Evolutionary conservation across 179 eudicot genomes (phyloP), one percentile per base, ranked within the genome.

Genomic region (Beta macrorhiza): DNA sequence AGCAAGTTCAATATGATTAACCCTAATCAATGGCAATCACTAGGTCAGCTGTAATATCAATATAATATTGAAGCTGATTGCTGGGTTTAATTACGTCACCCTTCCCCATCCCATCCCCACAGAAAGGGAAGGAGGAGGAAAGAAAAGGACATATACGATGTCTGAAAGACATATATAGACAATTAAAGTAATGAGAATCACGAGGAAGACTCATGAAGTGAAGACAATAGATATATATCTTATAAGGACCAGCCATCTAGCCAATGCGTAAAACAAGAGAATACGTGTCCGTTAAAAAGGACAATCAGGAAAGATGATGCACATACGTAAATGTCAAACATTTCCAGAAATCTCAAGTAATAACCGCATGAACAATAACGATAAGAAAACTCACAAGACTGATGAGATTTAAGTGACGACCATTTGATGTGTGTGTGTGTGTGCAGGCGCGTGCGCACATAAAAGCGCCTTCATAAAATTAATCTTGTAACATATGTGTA

Each of bases 381-480:
- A 37, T 37, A 37, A 2, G 2, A 37, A 1, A 37, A 37, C 42
- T 37, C 42, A 37, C 42, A 37, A 37, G 42, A 37, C 42, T 37
- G 2, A 37, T 37, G 42, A 0, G 42, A 1, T 1, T 37, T 37
- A 37, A 37, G 42, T 37, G 42, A 37, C 42, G 42, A 1, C 1
- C 3, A 49, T 20, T 47, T 11, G 5, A 14, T 6, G 71, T 29
- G 16, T 71, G 12, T 29, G 32, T 25, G 37, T 37, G 42, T 37
- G 42, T 3, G 42, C 42, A 37, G 2, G 42, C 32, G 9, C 22
- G 15, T 10, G 19, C 25, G 76, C 6, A 14, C 14, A 45, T 3
- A 72, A 72, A n/a, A 72, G 74, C 42, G 20, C 61, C 76, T 53
- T 73, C 58, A 49, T 29, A 53, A 73, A 52, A 22, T 73, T 29